Evolutionary conservation across 2,329 filamentous ascomycete species (phyloP), one percentile per base, ranked within the genome.

Genomic region (Cladosporium sp.): DNA sequence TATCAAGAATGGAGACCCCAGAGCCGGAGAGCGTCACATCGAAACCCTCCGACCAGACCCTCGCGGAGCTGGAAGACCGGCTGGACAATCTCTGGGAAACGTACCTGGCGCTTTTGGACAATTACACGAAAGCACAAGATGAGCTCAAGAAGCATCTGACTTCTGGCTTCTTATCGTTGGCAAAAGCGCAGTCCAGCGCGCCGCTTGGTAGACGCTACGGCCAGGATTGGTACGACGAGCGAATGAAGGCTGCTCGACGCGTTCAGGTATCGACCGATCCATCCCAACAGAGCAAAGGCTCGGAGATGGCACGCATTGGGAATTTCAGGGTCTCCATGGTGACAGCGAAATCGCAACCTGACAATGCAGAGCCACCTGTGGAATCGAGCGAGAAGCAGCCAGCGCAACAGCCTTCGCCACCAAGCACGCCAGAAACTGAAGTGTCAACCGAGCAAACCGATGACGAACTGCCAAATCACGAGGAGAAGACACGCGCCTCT

Each of bases 151-250:
- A 66, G 10, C 70, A 80, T 16, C 78, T 88, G 58, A 71, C 77
- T 16, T 70, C 71, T 48, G 74, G 72, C 6, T 76, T 69, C 56
- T 62, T 78, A 31, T 69, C 72, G 58, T 74, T 91, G 38, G 84
- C 87, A n/a, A 80, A 86, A 53, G 87, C 87, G 56, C 89, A 90
- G 70, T 90, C 69, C 74, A 80, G 28, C 81, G 80, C n/a, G 76
- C 81, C 63, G 74, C 80, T 56, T 18, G 55, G 58, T 10, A 79
- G 83, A 56, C 75, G 81, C 40, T 90, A 86, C 65, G 86, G 86
- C 3, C 77, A 75, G 57, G 84, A 88, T 61, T 79, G 81, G 63
- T 92, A 87, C 65, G 86, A 91, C 67, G 79, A 82, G 58, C 78
- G 87, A 43, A 88, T 89, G 82, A 82, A 82, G 64, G 84, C 85